Evolutionary conservation across 129 eudicot genomes (phyloP).

Genomic region (Flaveria trinervia): DNA sequence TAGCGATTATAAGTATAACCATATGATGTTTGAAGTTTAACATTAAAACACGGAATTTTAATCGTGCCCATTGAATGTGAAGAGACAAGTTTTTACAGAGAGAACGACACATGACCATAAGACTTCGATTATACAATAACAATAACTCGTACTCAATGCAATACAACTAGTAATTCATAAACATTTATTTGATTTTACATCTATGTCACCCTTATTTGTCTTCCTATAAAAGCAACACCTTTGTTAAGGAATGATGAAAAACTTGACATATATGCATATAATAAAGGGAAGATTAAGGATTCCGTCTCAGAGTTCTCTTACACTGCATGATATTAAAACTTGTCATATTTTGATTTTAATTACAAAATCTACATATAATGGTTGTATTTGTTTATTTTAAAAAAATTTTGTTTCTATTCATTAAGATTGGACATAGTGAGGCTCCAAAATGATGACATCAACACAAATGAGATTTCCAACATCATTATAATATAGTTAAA

Average conservation of each 20-base stretch:
- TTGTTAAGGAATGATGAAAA: not conserved
- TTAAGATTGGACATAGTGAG: too few species aligned
- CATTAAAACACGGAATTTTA: not conserved
- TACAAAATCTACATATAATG: too few species aligned
- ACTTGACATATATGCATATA: too few species aligned
- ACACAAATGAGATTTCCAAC: too few species aligned
- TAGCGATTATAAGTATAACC: not conserved
- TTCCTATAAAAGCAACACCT: slow-evolving; percentile 3
- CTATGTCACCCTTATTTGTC: not conserved
- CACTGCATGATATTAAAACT: too few species aligned
- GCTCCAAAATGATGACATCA: too few species aligned
- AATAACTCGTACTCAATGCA: slow-evolving; percentile 8
- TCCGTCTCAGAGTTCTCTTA: too few species aligned
- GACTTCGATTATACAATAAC: not conserved
- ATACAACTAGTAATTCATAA: slow-evolving; percentile 9
- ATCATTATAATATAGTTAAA: too few species aligned
- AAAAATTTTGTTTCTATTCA: too few species aligned
- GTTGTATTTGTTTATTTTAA: too few species aligned
- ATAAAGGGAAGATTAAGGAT: too few species aligned
- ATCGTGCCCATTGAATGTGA: not conserved
- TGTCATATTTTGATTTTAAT: too few species aligned
- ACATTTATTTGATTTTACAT: not conserved
- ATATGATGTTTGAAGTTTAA: not conserved
- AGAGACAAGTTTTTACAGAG: not conserved
- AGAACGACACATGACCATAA: not conserved